A percentile compares a stretch with the other conserved stretches of the same genome.
Conservation (phyloP, 1,284 basidiomycete species). For the Bjerkandera adusta region DNA sequence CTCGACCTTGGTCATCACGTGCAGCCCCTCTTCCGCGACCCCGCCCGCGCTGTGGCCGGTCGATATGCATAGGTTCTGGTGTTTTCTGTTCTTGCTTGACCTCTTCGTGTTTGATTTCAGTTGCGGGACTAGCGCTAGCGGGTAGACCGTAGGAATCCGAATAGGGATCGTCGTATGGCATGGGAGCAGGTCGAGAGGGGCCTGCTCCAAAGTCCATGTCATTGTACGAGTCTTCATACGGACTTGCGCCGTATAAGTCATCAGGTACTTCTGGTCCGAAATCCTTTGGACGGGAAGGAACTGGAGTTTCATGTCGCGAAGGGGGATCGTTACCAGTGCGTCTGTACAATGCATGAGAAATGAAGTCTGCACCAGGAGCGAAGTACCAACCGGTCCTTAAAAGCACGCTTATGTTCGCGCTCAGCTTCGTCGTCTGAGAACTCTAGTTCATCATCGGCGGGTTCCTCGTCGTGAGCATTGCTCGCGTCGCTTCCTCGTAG, state of each 20-base stretch:
- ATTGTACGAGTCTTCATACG: slow-evolving; percentile 61
- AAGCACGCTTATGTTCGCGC: slow-evolving; percentile 57
- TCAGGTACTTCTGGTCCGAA: slow-evolving; percentile 53
- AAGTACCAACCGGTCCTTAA: slow-evolving; percentile 50
- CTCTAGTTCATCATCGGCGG: slow-evolving; percentile 81
- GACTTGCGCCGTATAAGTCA: slow-evolving; percentile 46
- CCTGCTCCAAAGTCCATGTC: slow-evolving; percentile 57
- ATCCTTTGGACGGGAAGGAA: slow-evolving; percentile 49
- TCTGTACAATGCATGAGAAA: slow-evolving; percentile 17
- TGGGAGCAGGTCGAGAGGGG: slow-evolving; percentile 57
- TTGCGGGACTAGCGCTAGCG: neutral
- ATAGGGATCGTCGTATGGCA: slow-evolving; percentile 78
- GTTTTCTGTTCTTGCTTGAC: neutral
- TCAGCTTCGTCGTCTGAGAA: slow-evolving; percentile 92
- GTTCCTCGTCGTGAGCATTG: slow-evolving; percentile 89
- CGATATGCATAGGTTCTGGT: neutral
- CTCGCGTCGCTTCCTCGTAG: slow-evolving; percentile 88
- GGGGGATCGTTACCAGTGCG: slow-evolving; percentile 50
- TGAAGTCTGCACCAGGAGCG: neutral
- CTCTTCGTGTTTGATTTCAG: neutral
- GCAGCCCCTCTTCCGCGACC: slow-evolving; percentile 20
- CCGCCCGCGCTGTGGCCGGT: slow-evolving; percentile 19
- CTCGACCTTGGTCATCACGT: slow-evolving; percentile 25
- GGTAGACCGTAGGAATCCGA: slow-evolving; percentile 43
- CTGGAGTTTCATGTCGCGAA: slow-evolving; percentile 15